phyloP scores from a whole-genome alignment of 306 rosid species.

The Medicago lupulina region DNA sequence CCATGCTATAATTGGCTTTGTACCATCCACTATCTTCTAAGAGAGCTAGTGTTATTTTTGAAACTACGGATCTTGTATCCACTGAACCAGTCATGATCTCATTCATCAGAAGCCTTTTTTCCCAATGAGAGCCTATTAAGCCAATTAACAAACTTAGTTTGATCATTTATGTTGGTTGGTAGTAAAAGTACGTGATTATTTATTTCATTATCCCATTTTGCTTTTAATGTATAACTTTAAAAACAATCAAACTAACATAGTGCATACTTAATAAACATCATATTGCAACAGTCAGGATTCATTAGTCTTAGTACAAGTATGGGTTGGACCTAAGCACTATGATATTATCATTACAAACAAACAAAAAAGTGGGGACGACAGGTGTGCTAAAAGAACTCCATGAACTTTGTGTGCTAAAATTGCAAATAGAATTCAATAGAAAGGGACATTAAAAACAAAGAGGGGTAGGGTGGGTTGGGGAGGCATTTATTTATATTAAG shows the following conservation, averaged over 20 bases:
- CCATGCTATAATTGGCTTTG: conserved; percentile 95
- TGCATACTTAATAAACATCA: conserved; percentile 28
- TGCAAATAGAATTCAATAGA: conserved; percentile 19
- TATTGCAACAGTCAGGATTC: conserved; percentile 13
- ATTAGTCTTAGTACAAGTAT: conserved; percentile 3
- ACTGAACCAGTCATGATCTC: conserved; percentile 99
- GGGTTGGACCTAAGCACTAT: conserved; percentile 25
- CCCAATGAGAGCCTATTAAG: conserved; percentile 92
- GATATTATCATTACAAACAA: conserved; percentile 10
- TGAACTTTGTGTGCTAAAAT: conserved; percentile 17
- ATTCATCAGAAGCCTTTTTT: conserved; percentile 94
- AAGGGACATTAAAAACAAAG: conserved; percentile 1
- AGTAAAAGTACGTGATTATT: conserved; percentile 17
- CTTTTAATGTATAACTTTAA: background rate
- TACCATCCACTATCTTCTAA: conserved; percentile 99
- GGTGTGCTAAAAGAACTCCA: background rate
- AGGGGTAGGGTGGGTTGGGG: background rate
- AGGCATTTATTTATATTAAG: conserved; percentile 9
- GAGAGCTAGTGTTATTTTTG: conserved; percentile 93
- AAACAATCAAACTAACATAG: conserved; percentile 9
- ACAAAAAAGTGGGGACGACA: background rate
- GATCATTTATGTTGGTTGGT: conserved; percentile 26
- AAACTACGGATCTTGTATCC: conserved; percentile 94
- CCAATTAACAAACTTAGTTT: conserved; percentile 20
- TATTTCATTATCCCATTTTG: conserved; percentile 12